Base-by-base conservation (phyloP, 1,139 yeast species). In the Debaryomyces nepalensis region DNA sequence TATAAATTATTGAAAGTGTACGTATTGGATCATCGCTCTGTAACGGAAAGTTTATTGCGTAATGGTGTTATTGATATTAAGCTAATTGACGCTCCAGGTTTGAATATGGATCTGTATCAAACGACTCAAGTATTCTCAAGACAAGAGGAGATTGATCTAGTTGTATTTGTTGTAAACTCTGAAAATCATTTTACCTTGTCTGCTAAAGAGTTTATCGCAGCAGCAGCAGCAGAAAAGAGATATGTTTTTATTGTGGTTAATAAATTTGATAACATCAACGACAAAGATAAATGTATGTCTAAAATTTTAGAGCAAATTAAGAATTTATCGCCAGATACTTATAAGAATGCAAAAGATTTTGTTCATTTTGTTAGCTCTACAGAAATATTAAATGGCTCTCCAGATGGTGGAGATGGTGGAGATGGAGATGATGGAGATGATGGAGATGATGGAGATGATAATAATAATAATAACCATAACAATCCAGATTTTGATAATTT, bases 111-210 rank as follows among this genome's bases (percentile, higher is more conserved):
- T 58, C 87, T 95, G 9, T 86, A 86, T 53, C 97, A 89, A 61
- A 95, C 99, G 0, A 88, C 97, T 1, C 97, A 91, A 57, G 91
- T 95, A 0, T 91, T 91, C 62, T 86, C 97, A 3, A 80, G 98
- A 48, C 99, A 95, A 65, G 99, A 95, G 58, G 99, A 95, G 59
- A 95, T 95, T 51, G 99, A 95, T 61, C 73, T 95, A 54, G 97
- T 95, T 6, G 93, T 95, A 0, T 95, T 95, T 69, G 99, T 95
- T 4, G 97, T 95, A 4, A 87, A 87, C 59, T 96, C 99, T 0
- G 98, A 91, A 58, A 95, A 95, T 55, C 98, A 93, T 61, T 87
- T 95, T 57, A 95, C 99, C 0, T 71, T 89, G 41, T 87, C 96
- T 0, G 98, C 98, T 1, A 87, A 89, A 54, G 99, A 95, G 57